Evolutionary conservation across 2,329 filamentous ascomycete genomes (phyloP).

Genomic region (Fusarium sp.): DNA sequence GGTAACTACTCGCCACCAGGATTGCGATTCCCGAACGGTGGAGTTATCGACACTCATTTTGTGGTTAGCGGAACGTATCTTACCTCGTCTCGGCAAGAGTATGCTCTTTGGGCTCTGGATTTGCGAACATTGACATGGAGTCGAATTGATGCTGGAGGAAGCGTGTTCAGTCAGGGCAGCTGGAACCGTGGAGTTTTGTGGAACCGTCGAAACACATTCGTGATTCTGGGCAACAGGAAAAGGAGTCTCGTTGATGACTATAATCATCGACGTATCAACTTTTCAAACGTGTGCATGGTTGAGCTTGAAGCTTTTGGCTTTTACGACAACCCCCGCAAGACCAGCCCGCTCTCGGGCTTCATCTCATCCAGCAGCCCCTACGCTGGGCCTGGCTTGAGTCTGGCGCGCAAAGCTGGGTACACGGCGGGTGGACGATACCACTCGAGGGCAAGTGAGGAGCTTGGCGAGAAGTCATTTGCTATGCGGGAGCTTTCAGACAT

Average conservation of each 20-base stretch:
- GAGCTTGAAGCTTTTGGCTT: conserved; percentile 97
- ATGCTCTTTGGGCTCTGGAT: conserved; percentile 95
- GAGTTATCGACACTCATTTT: conserved; percentile 95
- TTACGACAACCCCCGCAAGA: conserved; percentile 92
- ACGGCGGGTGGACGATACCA: conserved; percentile 83
- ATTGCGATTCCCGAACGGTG: conserved; percentile 94
- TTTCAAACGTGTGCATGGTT: conserved; percentile 95
- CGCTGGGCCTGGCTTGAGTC: conserved; percentile 69
- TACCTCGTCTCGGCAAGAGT: conserved; percentile 98
- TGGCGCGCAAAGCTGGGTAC: conserved; percentile 72
- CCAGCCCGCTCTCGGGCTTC: conserved; percentile 84
- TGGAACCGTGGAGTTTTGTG: conserved; percentile 97
- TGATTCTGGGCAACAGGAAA: conserved; percentile 94
- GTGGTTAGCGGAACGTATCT: conserved; percentile 98
- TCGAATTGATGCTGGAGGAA: conserved; percentile 93
- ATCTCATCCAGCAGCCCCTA: conserved; percentile 84
- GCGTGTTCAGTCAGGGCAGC: conserved; percentile 95
- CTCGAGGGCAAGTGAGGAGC: conserved; percentile 83
- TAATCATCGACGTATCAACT: conserved; percentile 97
- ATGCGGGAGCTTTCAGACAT: conserved; percentile 94
- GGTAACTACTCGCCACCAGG: conserved; percentile 90
- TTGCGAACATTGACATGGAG: conserved; percentile 92
- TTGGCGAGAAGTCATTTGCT: conserved; percentile 84
- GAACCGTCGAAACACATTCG: conserved; percentile 94
- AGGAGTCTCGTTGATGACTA: conserved; percentile 97